phyloP scores from a whole-genome alignment of 2,329 filamentous ascomycete genomes.

The Sporothrix brasiliensis region DNA sequence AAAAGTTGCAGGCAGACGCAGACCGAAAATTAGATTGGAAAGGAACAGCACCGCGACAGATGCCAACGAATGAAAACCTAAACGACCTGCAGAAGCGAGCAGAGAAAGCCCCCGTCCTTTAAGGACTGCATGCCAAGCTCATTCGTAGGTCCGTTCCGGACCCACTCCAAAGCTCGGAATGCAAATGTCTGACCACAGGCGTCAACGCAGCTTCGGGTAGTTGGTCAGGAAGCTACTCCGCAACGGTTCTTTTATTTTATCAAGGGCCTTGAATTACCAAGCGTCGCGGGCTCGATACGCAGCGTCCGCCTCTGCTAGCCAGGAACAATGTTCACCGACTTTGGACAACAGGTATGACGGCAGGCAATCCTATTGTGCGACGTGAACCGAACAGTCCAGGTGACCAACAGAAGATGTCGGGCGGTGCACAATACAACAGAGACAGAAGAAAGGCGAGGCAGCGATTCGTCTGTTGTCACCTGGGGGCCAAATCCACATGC shows the following conservation, averaged over 20 bases:
- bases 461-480: neutral
- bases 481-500: neutral
- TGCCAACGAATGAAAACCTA: neutral
- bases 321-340: conserved; percentile 15
- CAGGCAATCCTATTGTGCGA: conserved; percentile 9
- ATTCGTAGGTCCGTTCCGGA: neutral
- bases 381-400: neutral
- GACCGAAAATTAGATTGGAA: neutral
- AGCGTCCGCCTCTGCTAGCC: neutral
- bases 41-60: neutral
- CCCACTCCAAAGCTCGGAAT: neutral
- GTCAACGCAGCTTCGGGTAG: conserved; percentile 25
- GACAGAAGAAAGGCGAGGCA: neutral
- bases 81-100: neutral
- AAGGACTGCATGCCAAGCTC: neutral
- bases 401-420: neutral
- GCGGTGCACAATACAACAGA: neutral
- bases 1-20: neutral
- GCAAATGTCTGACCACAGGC: neutral
- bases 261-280: neutral
- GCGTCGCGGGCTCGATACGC: neutral
- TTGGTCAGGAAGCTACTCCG: conserved; percentile 1
- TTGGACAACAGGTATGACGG: neutral
- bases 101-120: neutral
- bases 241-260: conserved; percentile 5